Evolutionary conservation across 225 moss, liverwort and hornwort species (phyloP), one percentile per base, ranked within the genome.

Genomic region (Climacium dendroides): DNA sequence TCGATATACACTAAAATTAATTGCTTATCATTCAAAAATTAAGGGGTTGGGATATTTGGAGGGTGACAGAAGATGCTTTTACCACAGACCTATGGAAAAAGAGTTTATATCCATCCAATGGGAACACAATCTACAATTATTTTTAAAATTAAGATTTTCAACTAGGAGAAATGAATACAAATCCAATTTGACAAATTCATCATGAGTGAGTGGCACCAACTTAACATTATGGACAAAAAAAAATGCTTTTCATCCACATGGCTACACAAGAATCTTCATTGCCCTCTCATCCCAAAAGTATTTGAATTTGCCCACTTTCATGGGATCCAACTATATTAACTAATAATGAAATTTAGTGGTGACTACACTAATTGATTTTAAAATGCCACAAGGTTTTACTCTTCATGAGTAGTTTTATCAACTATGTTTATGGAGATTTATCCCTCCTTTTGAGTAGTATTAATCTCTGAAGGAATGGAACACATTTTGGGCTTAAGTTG

Each of bases 401-500:
- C 10, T 71, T 43, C 3, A 9, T 28, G 10, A 28, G 29, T 0
- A 17, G 3, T 17, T 45, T 45, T 28, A 72, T 2, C 10, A 45
- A 45, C 6, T 28, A 10, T 28, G 8, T 16, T n/a, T n/a, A n/a
- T n/a, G n/a, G n/a, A n/a, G n/a, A n/a, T n/a, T n/a, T n/a, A n/a
- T n/a, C 2, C 0, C 17, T 3, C 3, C 10, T 1, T 16, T 45
- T 6, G 9, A 71, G 14, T 10, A 28, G 14, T 39, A 17, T 16
- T 43, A 9, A 12, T 2, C 2, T 2, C 0, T 13, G 7, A 39
- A 41, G 15, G 9, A 25, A 2, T 25, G 3, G 9, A 70, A 9
- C 1, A 41, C 3, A 43, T 5, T 71, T 41, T 0, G 15, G 0
- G 26, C 9, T 15, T 71, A 12, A 26, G 26, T 8, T 43, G 26